phyloP scores from a whole-genome alignment of 2,329 filamentous ascomycete species.

The Chaetomiaceae sp. region DNA sequence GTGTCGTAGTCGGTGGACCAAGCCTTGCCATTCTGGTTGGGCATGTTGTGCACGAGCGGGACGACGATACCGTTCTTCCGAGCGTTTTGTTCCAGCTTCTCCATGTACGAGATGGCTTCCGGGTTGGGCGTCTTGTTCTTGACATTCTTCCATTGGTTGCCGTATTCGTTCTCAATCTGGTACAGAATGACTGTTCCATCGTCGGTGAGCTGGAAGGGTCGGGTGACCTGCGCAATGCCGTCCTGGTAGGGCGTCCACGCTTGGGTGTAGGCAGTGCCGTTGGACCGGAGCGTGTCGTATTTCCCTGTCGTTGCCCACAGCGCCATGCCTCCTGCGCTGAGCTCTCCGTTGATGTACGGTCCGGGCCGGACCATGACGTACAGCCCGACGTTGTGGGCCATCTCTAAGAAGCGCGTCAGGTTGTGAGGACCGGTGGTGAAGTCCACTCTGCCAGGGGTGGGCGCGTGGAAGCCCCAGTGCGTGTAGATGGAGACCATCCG shows the following conservation, averaged over 20 bases:
- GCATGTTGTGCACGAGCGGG: conserved; percentile 1
- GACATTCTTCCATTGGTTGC: neutral
- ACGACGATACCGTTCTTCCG: neutral
- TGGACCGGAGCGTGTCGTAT: neutral
- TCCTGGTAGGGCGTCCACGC: conserved; percentile 7
- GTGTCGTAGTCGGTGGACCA: conserved; percentile 11
- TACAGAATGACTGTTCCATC: conserved; percentile 6
- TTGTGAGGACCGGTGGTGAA: conserved; percentile 3
- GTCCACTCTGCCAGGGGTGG: neutral
- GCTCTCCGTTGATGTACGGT: conserved; percentile 8
- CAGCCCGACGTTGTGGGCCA: neutral
- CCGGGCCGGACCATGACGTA: conserved; percentile 3
- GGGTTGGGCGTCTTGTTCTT: neutral
- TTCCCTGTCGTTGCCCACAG: conserved; percentile 5
- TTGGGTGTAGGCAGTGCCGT: neutral
- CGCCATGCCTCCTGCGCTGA: neutral
- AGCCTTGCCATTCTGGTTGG: neutral
- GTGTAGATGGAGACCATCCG: conserved; percentile 8
- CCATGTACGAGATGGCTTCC: conserved; percentile 4
- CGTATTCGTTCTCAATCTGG: conserved; percentile 8
- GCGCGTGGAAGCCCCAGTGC: conserved; percentile 10
- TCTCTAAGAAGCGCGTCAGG: conserved; percentile 1
- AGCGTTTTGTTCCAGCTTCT: conserved; percentile 1
- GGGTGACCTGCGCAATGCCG: neutral
- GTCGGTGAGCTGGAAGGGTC: conserved; percentile 4